Base-by-base conservation (phyloP, 2,329 filamentous ascomycete species). In the Talaromyces verruculosus region DNA sequence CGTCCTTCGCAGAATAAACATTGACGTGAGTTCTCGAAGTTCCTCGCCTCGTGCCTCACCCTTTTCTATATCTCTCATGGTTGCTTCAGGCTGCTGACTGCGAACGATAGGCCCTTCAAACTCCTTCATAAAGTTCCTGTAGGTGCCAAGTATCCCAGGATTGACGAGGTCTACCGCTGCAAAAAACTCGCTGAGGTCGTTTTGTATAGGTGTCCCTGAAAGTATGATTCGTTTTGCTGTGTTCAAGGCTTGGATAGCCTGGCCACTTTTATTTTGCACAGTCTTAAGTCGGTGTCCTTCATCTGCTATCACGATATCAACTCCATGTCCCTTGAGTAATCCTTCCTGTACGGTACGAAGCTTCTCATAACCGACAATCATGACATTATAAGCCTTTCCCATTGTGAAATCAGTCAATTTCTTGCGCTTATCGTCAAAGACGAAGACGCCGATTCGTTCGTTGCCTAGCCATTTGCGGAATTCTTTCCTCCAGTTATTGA, bases 291-390 rank as follows among this genome's bases (percentile, higher is more conserved):
- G 80, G 72, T 90, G 88, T 0, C 88, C 88, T 76, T 90, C 88
- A 70, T 90, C 88, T n/a, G 87, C 87, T 70, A 90, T 85, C 64
- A 90, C 84, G 65, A 90, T 89, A 72, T 91, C 89, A 59, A 92
- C 85, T 1, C 86, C 85, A 64, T 80, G 77, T 6, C 86, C 87
- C 71, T 86, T 86, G 68, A 86, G 84, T 53, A 91, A 77, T 61
- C 89, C 87, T 61, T 88, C 87, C 68, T 89, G 86, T 1, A 91
- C 85, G 4, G 82, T 84, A 58, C 88, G 83, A 35, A 91, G 78
- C 76, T 89, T 89, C 74, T 91, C 89, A 71, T 91, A 91, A 1
- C 89, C 89, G 65, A 91, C 86, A 69, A 91, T 89, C 87, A 91
- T 88, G 28, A 91, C 82, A 69, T 84, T 89, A 72, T 91, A 91